A percentile compares a stretch with the other conserved stretches of the same genome.
phyloP scores from a whole-genome alignment of 164 flowering plant species.

The Sedum album region DNA sequence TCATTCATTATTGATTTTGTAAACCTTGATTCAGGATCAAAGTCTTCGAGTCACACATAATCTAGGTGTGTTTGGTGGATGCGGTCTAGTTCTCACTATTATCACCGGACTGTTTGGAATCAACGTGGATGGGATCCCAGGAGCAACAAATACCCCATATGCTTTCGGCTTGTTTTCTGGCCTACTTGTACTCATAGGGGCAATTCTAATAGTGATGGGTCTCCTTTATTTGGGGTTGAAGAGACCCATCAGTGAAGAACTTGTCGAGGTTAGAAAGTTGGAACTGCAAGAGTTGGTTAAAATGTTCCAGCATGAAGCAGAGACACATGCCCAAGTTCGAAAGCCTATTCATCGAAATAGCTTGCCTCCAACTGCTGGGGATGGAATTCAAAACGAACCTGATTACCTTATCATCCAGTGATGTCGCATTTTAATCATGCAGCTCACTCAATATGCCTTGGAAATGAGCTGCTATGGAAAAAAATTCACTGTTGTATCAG shows the following conservation, averaged over 20 bases:
- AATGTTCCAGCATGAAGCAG: conserved; percentile 93
- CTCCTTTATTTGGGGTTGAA: conserved; percentile 68
- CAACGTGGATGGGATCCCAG: conserved; percentile 95
- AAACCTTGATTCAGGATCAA: conserved; percentile 46
- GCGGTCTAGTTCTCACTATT: conserved; percentile 83
- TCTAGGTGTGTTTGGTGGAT: conserved; percentile 85
- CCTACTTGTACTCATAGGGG: conserved; percentile 46
- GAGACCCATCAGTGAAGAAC: conserved; percentile 50
- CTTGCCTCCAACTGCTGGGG: conserved; percentile 50
- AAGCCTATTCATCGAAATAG: conserved; percentile 26
- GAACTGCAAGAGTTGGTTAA: conserved; percentile 77
- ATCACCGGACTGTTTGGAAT: conserved; percentile 90
- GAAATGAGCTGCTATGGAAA: too few relatives aligned
- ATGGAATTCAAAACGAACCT: conserved; percentile 19
- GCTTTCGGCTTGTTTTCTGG: conserved; percentile 75
- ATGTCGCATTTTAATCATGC: not conserved
- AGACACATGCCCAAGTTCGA: conserved; percentile 79
- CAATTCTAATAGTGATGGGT: conserved; percentile 51
- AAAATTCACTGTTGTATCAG: too few relatives aligned
- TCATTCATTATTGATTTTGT: not conserved
- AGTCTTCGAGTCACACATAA: conserved; percentile 87
- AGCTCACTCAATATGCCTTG: not conserved
- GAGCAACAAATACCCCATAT: conserved; percentile 61
- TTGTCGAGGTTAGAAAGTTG: conserved; percentile 65
- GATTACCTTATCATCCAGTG: conserved; percentile 38